phyloP scores from a whole-genome alignment of 176 grass and related monocot species.

The Triticum aestivum region IWGSC_CS_RefSeq_v2.1 NC_057798.1:122021155-122021654 shows the following conservation, averaged over 20 bases:
- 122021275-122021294: too few relatives aligned
- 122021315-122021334: slow-evolving; percentile 33
- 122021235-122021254: too few relatives aligned
- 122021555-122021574: neutral
- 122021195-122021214: too few relatives aligned
- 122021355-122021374: slow-evolving; percentile 63
- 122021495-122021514: slow-evolving; percentile 64
- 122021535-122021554: slow-evolving; percentile 70
- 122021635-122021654: neutral
- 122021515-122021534: slow-evolving; percentile 78
- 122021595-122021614: neutral
- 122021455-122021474: slow-evolving; percentile 65
- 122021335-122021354: slow-evolving; percentile 62
- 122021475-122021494: slow-evolving; percentile 71
- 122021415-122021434: slow-evolving; percentile 60
- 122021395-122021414: slow-evolving; percentile 77
- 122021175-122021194: too few relatives aligned
- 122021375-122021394: slow-evolving; percentile 67
- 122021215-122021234: too few relatives aligned
- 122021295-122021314: too few relatives aligned
- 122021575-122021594: neutral
- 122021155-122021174: too few relatives aligned
- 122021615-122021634: neutral
- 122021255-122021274: too few relatives aligned
- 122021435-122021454: slow-evolving; percentile 73